Conservation (phyloP, 2,329 filamentous ascomycete species). For the Alternaria alternata region DNA sequence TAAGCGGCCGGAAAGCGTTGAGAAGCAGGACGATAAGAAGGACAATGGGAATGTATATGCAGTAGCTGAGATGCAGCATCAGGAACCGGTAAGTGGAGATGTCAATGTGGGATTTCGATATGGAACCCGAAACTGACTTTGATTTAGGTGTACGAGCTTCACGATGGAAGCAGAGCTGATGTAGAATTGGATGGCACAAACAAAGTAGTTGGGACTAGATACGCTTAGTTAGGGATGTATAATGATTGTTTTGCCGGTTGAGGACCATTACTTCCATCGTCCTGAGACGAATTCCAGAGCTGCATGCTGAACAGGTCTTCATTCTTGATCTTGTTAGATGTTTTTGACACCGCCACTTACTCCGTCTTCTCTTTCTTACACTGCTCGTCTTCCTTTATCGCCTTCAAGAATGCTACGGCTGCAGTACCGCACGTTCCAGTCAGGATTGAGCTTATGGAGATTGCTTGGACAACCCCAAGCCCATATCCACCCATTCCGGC, state of each 20-base stretch:
- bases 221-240: not conserved
- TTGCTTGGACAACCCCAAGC: not conserved
- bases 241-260: not conserved
- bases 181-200: not conserved
- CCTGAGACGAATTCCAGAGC: not conserved
- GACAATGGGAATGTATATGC: not conserved
- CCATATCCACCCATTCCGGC: not conserved
- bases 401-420: not conserved
- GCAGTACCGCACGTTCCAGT: not conserved
- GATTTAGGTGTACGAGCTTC: not conserved
- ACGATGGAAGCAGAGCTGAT: not conserved
- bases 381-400: not conserved
- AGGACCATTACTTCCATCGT: not conserved
- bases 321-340: not conserved
- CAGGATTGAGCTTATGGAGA: not conserved
- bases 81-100: not conserved
- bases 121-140: not conserved
- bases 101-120: not conserved
- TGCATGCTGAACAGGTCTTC: not conserved
- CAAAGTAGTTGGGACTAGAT: not conserved
- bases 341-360: not conserved
- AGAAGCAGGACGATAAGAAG: not conserved
- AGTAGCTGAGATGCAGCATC: slow-evolving; percentile 1
- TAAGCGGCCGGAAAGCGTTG: not conserved
- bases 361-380: not conserved